Evolutionary conservation across 139 green algal species (phyloP), one percentile per base, ranked within the genome.

Genomic region (Pseudopediastrum boryanum): DNA sequence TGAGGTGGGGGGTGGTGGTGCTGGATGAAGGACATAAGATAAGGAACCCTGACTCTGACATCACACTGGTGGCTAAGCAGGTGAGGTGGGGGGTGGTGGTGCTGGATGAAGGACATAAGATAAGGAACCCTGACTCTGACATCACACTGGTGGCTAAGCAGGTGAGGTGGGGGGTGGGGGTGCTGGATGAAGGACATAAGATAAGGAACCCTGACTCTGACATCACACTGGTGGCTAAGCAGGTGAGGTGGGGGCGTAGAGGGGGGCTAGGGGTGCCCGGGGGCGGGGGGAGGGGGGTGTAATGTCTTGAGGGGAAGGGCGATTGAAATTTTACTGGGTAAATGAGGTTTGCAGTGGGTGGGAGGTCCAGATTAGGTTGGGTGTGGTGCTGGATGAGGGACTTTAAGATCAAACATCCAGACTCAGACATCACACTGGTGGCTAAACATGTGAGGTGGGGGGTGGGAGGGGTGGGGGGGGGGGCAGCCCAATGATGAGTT

Each of bases 21-120:
- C 87, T 99, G 71, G 96, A 99, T 67, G 94, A 98, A 83, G 96
- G 96, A 0, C 96, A 99, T 86, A 96, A 96, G 81, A 98, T 99
- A 41, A 83, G 94, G 35, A 99, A 99, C 87, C 96, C 96, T 4
- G 96, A 99, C 80, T 89, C 90, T 6, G 94, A 72, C 41, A 80
- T 89, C 64, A 83, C 85, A n/a, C 83, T 97, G 41, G 81, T 91
- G 54, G 86, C 80, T 74, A 96, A 97, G 89, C 87, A 91, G 85
- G 82, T 97, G 63, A 74, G 82, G 35, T 99, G 96, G 96, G 96
- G 94, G 2, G 95, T 95, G 66, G 93, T 79, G 1, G 83, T 99
- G 6, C 87, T 99, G 71, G 96, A 99, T 67, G 94, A 98, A 83
- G 96, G 96, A 0, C 96, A 99, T 86, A 96, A 96, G 81, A 98